Evolutionary conservation across 1,284 basidiomycete species (phyloP), one percentile per base, ranked within the genome.

Genomic region (Phellopilus nigrolimitatus): DNA sequence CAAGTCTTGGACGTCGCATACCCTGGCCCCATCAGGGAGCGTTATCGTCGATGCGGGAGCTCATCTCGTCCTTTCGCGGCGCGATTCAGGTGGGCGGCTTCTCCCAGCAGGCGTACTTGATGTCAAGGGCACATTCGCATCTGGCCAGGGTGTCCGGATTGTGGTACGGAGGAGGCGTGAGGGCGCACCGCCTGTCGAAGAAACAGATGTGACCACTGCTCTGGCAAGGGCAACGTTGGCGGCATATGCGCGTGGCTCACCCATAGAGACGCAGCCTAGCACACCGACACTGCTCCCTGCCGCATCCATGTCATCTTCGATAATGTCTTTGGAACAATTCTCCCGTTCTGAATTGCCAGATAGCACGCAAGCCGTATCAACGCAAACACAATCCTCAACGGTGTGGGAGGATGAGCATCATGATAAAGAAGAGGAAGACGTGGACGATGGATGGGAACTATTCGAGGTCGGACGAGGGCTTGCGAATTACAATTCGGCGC

Each of bases 1-100:
- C 36, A 97, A 98, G 61, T 86, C 91, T 59, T 98, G 95, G 92
- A 95, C 95, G 22, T 80, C 86, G 12, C 94, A 99, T 67, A 97
- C 95, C 0, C 74, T 99, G 21, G 83, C 83, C 55, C 88, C 95
- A 0, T 81, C 93, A 0, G 95, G 97, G 0, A 85, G 80, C 30
- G 80, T 99, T 31, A 75, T 97, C 64, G 84, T 97, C 56, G 95
- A 97, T 66, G 70, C 81, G 25, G 95, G 97, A 0, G 95, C 95
- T 0, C 87, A 93, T 63, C 74, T 79, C 27, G 91, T 97, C 13
- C 79, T 98, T 39, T 84, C 87, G 1, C 79, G 84, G 41, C 76
- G 88, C 33, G 85, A 97, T 66, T 89, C 86, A 1, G 95, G 95
- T 6, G 95, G 95, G 0, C 76, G 95, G 13, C 71, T 99, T 1